phyloP scores from a whole-genome alignment of 192 early-diverging fungal genomes.

The Backusella tuberculispora region DNA sequence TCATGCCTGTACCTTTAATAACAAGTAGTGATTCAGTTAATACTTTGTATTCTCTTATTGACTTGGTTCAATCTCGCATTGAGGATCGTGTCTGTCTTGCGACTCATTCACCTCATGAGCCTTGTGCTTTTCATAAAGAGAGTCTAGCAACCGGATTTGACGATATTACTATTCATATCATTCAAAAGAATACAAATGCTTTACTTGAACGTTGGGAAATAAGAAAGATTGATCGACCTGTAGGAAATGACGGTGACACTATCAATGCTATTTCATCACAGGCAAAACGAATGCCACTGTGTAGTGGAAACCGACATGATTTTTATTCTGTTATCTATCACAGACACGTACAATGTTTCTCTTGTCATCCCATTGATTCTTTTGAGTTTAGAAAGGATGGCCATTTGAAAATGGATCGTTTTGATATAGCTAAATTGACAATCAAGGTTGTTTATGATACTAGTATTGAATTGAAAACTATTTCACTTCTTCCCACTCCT shows the following conservation, averaged over 20 bases:
- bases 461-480: background rate
- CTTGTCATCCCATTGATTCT: background rate
- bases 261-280: background rate
- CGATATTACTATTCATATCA: conserved; percentile 5
- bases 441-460: background rate
- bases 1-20: conserved; percentile 21
- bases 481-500: background rate
- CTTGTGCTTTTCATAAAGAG: conserved; percentile 5
- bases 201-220: conserved; percentile 5
- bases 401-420: background rate
- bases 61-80: conserved; percentile 4
- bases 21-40: background rate
- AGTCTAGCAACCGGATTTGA: background rate
- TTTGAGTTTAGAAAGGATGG: background rate
- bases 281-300: background rate
- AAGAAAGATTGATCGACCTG: background rate
- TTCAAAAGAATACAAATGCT: conserved; percentile 13
- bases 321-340: conserved; percentile 2
- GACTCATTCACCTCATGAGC: conserved; percentile 8
- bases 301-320: background rate
- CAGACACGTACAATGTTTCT: background rate
- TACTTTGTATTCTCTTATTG: background rate
- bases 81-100: background rate
- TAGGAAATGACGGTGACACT: background rate
- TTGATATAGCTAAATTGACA: background rate